Conservation (phyloP, 2,329 filamentous ascomycete genomes). For the Alternaria conjuncta region DNA sequence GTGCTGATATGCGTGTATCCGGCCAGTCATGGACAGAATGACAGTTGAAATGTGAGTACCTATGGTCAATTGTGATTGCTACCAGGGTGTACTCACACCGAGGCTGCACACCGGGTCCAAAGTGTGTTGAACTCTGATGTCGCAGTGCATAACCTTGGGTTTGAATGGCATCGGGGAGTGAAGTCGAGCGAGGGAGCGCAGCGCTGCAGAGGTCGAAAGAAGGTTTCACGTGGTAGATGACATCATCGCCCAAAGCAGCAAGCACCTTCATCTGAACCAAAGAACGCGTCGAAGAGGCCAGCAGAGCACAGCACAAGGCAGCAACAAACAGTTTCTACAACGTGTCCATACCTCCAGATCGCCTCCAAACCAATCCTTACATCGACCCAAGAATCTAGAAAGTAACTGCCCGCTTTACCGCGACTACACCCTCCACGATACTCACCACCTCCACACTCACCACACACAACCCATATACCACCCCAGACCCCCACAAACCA, state of each 20-base stretch:
- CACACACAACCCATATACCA: background rate
- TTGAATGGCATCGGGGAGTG: background rate
- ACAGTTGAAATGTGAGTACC: background rate
- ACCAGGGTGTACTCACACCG: background rate
- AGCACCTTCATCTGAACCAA: constrained; percentile 16
- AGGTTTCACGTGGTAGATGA: constrained; percentile 29
- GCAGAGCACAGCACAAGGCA: constrained; percentile 26
- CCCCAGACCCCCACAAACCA: background rate
- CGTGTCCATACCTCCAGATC: background rate
- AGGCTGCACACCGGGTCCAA: background rate
- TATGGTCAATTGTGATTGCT: background rate
- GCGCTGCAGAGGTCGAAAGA: background rate
- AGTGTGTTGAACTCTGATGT: background rate
- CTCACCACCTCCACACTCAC: background rate
- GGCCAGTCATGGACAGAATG: background rate
- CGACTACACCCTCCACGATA: background rate
- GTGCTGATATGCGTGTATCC: background rate
- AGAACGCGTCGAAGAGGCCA: constrained; percentile 21
- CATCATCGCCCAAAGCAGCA: constrained; percentile 37
- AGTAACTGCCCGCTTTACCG: background rate
- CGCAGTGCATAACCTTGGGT: too few relatives aligned
- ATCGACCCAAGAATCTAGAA: background rate
- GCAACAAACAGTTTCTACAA: constrained; percentile 15
- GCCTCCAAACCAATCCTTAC: background rate
- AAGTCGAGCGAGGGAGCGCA: background rate